Percentiles rank a stretch among this genome's conserved stretches.
Conservation (phyloP, 1,284 basidiomycete genomes). For the Leccinum fuscescens region DNA sequence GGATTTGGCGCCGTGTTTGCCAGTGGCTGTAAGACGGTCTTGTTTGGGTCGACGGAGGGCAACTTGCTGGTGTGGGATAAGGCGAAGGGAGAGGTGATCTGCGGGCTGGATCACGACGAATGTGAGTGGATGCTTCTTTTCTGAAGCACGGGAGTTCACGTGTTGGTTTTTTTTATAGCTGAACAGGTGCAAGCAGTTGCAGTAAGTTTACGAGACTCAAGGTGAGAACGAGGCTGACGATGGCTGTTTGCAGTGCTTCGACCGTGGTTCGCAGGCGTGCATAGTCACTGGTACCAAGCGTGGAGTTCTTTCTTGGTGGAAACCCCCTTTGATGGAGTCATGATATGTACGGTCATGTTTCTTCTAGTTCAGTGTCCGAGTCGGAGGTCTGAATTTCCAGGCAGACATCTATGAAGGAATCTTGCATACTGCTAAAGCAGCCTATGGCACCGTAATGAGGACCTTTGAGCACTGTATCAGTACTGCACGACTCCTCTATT, state of each 20-base stretch:
- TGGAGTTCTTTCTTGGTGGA: constrained; percentile 59
- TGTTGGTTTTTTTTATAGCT: constrained; percentile 35
- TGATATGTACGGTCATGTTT: constrained; percentile 12
- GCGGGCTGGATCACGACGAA: constrained; percentile 56
- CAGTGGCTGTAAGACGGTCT: constrained; percentile 46
- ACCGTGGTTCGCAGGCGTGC: constrained; percentile 42
- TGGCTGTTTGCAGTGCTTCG: constrained; percentile 41
- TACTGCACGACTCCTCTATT: constrained; percentile 15
- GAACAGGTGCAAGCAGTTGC: constrained; percentile 54
- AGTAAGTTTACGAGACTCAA: constrained; percentile 38
- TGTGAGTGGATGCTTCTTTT: constrained; percentile 37
- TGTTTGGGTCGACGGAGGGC: constrained; percentile 53
- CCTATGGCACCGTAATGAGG: constrained; percentile 29
- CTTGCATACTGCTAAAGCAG: constrained; percentile 33
- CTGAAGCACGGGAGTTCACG: neutral
- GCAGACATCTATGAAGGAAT: constrained; percentile 20
- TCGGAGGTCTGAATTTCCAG: constrained; percentile 2
- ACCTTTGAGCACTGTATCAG: constrained; percentile 32
- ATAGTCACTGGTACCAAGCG: constrained; percentile 55
- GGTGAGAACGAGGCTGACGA: constrained; percentile 2
- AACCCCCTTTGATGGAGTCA: constrained; percentile 38
- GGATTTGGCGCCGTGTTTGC: constrained; percentile 52
- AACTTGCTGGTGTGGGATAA: constrained; percentile 62
- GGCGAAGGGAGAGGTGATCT: constrained; percentile 47
- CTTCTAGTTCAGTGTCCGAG: too few species aligned